Conservation (phyloP, 352 stramenopile species). For the Phytophthora colocasiae region DNA sequence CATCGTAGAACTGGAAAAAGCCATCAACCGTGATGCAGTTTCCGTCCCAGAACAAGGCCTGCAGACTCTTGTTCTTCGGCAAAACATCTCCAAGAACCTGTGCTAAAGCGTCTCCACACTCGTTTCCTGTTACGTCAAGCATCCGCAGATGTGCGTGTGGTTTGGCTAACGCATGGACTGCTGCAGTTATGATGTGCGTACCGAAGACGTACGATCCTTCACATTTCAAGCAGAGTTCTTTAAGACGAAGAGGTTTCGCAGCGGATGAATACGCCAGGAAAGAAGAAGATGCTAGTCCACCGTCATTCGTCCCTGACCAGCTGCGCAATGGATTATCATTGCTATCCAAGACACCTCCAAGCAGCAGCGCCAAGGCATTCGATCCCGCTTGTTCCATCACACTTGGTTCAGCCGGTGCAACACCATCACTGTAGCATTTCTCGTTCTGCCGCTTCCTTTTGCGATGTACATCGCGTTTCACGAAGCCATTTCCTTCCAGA, state of each 20-base stretch:
- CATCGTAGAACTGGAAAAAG: conserved; percentile 71
- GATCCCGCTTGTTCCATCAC: conserved; percentile 51
- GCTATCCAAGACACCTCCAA: conserved; percentile 37
- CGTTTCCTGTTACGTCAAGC: conserved; percentile 79
- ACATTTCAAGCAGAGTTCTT: conserved; percentile 68
- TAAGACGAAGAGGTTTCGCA: conserved; percentile 47
- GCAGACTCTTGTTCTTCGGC: conserved; percentile 62
- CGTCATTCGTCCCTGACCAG: conserved; percentile 27
- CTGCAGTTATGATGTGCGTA: conserved; percentile 49
- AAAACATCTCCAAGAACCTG: conserved; percentile 51
- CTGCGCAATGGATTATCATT: conserved; percentile 26
- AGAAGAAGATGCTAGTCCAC: conserved; percentile 7
- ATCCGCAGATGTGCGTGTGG: conserved; percentile 57
- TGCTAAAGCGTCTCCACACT: conserved; percentile 71
- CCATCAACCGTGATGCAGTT: conserved; percentile 81
- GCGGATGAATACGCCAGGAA: conserved; percentile 23
- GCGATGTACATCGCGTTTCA: conserved; percentile 38
- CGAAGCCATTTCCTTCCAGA: conserved; percentile 74
- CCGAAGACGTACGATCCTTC: conserved; percentile 63
- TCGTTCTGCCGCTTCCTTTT: conserved; percentile 27
- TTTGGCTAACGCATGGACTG: conserved; percentile 52
- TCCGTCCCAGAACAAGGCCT: conserved; percentile 79
- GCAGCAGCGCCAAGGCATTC: conserved; percentile 51
- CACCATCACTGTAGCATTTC: conserved; percentile 23
- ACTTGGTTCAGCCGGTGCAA: conserved; percentile 12